Evolutionary conservation across 345 rosid species (phyloP).

Genomic region (Gossypium turneri): DNA sequence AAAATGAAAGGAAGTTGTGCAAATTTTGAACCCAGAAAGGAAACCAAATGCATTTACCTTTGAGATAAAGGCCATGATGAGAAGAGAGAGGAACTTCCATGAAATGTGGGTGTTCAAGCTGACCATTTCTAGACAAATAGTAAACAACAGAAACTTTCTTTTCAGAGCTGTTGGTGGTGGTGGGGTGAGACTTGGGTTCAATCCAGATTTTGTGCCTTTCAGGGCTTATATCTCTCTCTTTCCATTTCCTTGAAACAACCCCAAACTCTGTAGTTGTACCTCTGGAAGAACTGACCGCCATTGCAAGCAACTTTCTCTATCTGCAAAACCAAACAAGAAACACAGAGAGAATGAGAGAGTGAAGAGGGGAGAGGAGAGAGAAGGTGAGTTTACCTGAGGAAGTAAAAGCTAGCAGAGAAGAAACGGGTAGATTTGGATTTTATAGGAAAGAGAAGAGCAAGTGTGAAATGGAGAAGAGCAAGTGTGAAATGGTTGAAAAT

Average conservation of each 20-base stretch:
- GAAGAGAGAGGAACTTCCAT: constrained; percentile 85
- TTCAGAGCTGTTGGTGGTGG: constrained; percentile 9
- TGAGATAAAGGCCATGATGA: constrained; percentile 69
- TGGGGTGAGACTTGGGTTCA: constrained; percentile 41
- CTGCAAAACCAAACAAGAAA: constrained; percentile 7
- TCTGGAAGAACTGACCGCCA: constrained; percentile 43
- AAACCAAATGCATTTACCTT: constrained; percentile 37
- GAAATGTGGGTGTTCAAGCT: constrained; percentile 98
- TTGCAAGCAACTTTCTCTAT: constrained; percentile 10
- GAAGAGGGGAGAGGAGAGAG: background rate
- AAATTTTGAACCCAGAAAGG: background rate
- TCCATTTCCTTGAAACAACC: constrained; percentile 42
- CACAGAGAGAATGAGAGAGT: background rate
- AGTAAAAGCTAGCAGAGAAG: constrained; percentile 5
- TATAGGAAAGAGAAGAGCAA: constrained; percentile 15
- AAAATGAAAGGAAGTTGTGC: too few relatives aligned
- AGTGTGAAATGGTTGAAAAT: constrained; percentile 42
- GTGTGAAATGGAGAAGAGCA: background rate
- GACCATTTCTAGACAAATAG: constrained; percentile 82
- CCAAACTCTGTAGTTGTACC: constrained; percentile 37
- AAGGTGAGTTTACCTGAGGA: constrained; percentile 3
- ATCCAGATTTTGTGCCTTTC: constrained; percentile 62
- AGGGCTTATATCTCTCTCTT: constrained; percentile 47
- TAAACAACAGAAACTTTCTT: constrained; percentile 73
- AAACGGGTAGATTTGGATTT: constrained; percentile 19